These are phyloP conservation scores for Psilocybe subaeruginosa DNA, from an alignment of 768 basidiomycete genomes.

Conservation along the genomic window DNA sequence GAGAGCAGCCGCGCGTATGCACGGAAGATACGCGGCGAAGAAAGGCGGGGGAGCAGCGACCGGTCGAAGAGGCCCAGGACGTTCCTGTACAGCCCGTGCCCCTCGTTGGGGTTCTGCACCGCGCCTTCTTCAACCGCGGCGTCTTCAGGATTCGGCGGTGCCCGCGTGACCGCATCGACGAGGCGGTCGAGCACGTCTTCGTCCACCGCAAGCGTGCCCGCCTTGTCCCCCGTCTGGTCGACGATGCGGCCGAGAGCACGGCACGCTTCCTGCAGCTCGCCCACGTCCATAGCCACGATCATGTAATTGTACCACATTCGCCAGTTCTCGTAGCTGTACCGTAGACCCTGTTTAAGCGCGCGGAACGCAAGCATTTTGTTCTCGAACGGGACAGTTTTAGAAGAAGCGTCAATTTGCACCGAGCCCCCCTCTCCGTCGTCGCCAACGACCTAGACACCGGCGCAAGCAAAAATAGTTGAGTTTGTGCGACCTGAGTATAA, in stretches of 20 bases:
- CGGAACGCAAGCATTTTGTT: slow-evolving; percentile 91
- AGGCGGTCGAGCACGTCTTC: slow-evolving; percentile 87
- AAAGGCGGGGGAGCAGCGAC: slow-evolving; percentile 81
- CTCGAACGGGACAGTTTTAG: slow-evolving; percentile 53
- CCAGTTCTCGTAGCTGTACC: slow-evolving; percentile 88
- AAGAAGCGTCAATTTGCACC: slow-evolving; percentile 18
- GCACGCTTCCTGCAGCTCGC: slow-evolving; percentile 86
- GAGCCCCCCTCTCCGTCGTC: slow-evolving; percentile 2
- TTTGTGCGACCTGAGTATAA: neutral
- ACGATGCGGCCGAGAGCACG: slow-evolving; percentile 84
- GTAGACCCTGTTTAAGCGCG: slow-evolving; percentile 89
- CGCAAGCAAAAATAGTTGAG: slow-evolving; percentile 1
- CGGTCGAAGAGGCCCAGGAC: slow-evolving; percentile 77
- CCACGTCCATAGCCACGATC: slow-evolving; percentile 91
- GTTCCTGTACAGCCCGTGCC: slow-evolving; percentile 64
- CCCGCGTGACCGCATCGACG: slow-evolving; percentile 82
- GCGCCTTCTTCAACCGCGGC: slow-evolving; percentile 26
- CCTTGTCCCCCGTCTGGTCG: slow-evolving; percentile 63
- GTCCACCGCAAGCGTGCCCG: slow-evolving; percentile 67
- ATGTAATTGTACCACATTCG: slow-evolving; percentile 99
- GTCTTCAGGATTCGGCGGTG: slow-evolving; percentile 40
- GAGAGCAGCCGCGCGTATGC: slow-evolving; percentile 82
- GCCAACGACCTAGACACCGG: neutral
- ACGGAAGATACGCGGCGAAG: slow-evolving; percentile 77
- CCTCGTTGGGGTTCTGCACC: slow-evolving; percentile 57